Evolutionary conservation across 192 early-diverging fungal species (phyloP).

Genomic region (Allomyces javanicus): DNA sequence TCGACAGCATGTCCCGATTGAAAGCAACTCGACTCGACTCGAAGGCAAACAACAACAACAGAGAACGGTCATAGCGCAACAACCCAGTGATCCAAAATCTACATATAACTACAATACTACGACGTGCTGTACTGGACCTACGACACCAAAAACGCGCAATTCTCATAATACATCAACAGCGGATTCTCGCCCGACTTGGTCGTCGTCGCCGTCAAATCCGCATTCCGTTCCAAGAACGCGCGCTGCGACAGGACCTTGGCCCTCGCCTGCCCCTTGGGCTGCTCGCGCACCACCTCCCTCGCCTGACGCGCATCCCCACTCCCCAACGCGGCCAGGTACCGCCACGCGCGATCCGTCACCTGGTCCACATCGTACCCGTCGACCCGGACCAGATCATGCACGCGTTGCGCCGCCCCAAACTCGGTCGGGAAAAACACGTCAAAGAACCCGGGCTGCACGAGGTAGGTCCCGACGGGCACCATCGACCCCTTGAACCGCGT

Average conservation of each 20-base stretch:
- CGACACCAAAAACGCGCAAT: constrained; percentile 47
- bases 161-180: constrained; percentile 87
- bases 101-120: too few relatives aligned
- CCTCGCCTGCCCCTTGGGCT: neutral
- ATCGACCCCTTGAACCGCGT: constrained; percentile 72
- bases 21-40: too few relatives aligned
- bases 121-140: too few relatives aligned
- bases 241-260: constrained; percentile 47
- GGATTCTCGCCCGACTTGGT: constrained; percentile 84
- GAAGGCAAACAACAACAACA: too few relatives aligned
- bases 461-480: constrained; percentile 86
- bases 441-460: constrained; percentile 95
- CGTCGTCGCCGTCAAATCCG: constrained; percentile 46
- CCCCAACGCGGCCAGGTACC: neutral
- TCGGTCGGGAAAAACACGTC: constrained; percentile 98
- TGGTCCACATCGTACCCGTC: constrained; percentile 7
- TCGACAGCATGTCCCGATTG: too few relatives aligned
- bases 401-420: constrained; percentile 59
- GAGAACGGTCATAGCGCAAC: too few relatives aligned
- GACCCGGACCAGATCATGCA: constrained; percentile 44
- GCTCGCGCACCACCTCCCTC: neutral
- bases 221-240: constrained; percentile 59
- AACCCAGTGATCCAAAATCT: too few relatives aligned
- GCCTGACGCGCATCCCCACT: neutral
- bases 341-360: constrained; percentile 9